phyloP scores from a whole-genome alignment of 2,329 filamentous ascomycete species.

The Lasiodiplodia hormozganensis region DNA sequence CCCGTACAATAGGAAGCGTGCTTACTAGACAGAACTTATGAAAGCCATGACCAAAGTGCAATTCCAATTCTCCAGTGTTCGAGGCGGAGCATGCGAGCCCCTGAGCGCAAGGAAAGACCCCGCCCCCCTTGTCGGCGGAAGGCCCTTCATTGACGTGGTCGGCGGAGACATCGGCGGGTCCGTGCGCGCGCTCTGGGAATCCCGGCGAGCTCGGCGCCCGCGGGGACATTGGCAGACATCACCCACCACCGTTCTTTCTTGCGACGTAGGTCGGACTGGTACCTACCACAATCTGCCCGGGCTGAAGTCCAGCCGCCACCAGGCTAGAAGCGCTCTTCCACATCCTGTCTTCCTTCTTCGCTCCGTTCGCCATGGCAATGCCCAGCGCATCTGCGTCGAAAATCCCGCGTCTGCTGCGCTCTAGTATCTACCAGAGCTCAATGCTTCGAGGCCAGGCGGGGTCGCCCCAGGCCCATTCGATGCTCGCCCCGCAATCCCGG shows the following conservation, averaged over 20 bases:
- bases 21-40: constrained; percentile 3
- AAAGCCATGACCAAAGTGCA: constrained; percentile 10
- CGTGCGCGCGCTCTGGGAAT: constrained; percentile 16
- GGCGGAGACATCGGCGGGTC: constrained; percentile 5
- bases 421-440: constrained; percentile 45
- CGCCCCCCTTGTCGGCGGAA: constrained; percentile 1
- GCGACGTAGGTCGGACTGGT: neutral
- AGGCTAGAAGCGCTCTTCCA: neutral
- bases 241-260: constrained; percentile 9
- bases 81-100: constrained; percentile 2
- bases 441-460: constrained; percentile 36
- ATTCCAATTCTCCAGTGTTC: neutral
- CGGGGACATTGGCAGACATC: constrained; percentile 4
- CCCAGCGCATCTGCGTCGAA: constrained; percentile 36
- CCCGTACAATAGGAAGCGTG: neutral
- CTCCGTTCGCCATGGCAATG: constrained; percentile 38
- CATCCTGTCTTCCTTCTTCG: constrained; percentile 1
- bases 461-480: constrained; percentile 18
- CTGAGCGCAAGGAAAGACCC: constrained; percentile 5
- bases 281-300: neutral
- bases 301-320: neutral
- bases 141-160: constrained; percentile 25
- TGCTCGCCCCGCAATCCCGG: constrained; percentile 29
- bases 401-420: constrained; percentile 49
- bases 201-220: constrained; percentile 27